Conservation (phyloP, 768 basidiomycete species). For the Boletus pseudo-olivaceus region DNA sequence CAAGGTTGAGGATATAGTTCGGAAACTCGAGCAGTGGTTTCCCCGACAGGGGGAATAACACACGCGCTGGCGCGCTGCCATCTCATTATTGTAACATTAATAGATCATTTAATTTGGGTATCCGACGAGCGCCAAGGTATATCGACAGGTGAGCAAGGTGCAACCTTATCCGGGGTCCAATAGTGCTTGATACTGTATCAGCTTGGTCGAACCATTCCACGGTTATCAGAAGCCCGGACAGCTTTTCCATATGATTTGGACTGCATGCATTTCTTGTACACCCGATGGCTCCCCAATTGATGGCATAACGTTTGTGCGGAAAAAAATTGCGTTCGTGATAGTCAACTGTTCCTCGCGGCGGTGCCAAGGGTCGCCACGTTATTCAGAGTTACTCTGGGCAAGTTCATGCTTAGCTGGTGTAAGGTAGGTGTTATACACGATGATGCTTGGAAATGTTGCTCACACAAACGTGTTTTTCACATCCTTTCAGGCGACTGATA, state of each 20-base stretch:
- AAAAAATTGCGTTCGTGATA: neutral
- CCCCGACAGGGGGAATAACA: neutral
- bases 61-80: neutral
- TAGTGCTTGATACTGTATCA: neutral
- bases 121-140: neutral
- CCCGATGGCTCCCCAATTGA: too few species aligned
- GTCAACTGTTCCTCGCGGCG: neutral
- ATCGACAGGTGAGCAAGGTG: neutral
- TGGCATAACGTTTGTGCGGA: neutral
- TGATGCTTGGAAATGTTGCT: too few species aligned
- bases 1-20: slow-evolving; percentile 26
- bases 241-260: slow-evolving; percentile 10
- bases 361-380: neutral
- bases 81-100: neutral
- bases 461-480: neutral
- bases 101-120: neutral
- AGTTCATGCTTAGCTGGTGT: neutral
- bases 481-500: neutral
- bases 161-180: neutral
- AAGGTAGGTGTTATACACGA: neutral
- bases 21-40: slow-evolving; percentile 26
- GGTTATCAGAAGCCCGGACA: neutral
- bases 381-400: neutral
- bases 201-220: neutral
- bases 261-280: neutral